These are phyloP conservation scores for Aspergillus transmontanensis DNA, from an alignment of 2,329 filamentous ascomycete genomes.

Conservation along the genomic window DNA sequence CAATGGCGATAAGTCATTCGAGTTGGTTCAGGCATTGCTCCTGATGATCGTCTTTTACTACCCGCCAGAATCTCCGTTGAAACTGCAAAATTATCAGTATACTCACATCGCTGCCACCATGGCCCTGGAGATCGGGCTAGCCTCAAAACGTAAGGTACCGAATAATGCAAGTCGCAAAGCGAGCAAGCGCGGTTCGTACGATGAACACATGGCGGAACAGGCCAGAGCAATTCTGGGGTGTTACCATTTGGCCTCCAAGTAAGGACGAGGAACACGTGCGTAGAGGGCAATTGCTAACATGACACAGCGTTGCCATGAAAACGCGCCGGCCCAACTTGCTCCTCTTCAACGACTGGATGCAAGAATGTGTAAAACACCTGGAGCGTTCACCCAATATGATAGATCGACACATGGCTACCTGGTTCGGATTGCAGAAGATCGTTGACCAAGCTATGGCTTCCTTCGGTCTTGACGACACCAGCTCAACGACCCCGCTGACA, in stretches of 20 bases:
- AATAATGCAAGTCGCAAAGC: slow-evolving; percentile 19
- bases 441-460: slow-evolving; percentile 38
- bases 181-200: slow-evolving; percentile 17
- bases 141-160: slow-evolving; percentile 32
- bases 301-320: slow-evolving; percentile 37
- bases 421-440: slow-evolving; percentile 39
- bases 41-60: slow-evolving; percentile 55
- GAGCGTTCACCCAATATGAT: slow-evolving; percentile 32
- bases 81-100: slow-evolving; percentile 55
- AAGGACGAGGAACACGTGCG: slow-evolving; percentile 10
- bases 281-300: slow-evolving; percentile 8
- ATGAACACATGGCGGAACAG: slow-evolving; percentile 38
- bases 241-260: slow-evolving; percentile 38
- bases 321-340: slow-evolving; percentile 39
- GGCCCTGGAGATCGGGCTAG: slow-evolving; percentile 49
- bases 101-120: slow-evolving; percentile 56
- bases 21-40: slow-evolving; percentile 54
- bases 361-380: slow-evolving; percentile 34
- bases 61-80: slow-evolving; percentile 51
- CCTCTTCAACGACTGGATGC: slow-evolving; percentile 40
- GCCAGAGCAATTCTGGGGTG: slow-evolving; percentile 36
- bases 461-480: slow-evolving; percentile 40
- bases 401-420: slow-evolving; percentile 35
- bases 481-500: slow-evolving; percentile 32
- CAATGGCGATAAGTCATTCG: slow-evolving; percentile 54